A percentile compares a stretch with the other conserved stretches of the same genome.
These are phyloP conservation scores for Hibiscus mutabilis DNA, from an alignment of 345 rosid genomes.

Conservation along the genomic window DNA sequence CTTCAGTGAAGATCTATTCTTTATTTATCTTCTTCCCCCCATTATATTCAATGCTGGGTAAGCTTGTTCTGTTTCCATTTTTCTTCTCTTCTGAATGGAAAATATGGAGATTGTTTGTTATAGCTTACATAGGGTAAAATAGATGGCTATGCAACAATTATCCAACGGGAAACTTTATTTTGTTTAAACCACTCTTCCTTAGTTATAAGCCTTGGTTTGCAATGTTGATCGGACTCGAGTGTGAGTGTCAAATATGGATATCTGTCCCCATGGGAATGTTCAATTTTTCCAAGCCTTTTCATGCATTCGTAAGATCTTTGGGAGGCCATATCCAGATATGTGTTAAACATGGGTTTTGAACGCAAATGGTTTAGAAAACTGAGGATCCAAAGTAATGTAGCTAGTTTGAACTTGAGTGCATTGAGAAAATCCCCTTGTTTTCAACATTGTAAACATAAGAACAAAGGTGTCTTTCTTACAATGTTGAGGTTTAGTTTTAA, in stretches of 20 bases:
- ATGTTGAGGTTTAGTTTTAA: background rate
- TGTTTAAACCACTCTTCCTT: background rate
- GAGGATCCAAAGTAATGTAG: background rate
- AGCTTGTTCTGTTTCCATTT: slow-evolving; percentile 14
- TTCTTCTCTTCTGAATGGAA: background rate
- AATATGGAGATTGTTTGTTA: background rate
- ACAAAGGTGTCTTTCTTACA: background rate
- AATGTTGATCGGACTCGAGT: background rate
- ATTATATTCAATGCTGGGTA: slow-evolving; percentile 99
- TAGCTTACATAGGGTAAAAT: background rate
- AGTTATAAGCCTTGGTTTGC: background rate
- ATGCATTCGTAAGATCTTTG: background rate
- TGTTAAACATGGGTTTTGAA: background rate
- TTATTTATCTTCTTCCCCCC: slow-evolving; percentile 96
- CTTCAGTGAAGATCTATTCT: slow-evolving; percentile 99
- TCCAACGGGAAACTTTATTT: background rate
- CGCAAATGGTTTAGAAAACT: background rate
- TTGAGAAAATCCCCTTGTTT: background rate
- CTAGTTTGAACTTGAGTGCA: background rate
- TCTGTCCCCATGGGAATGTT: background rate
- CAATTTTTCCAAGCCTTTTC: background rate
- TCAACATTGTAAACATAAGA: background rate
- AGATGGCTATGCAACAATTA: background rate
- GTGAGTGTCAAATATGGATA: background rate
- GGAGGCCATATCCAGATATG: background rate